A percentile compares a stretch with the other conserved stretches of the same genome.
Conservation (phyloP, 371 early-diverging fungal genomes). For the Syncephalastrum contaminatum region DNA sequence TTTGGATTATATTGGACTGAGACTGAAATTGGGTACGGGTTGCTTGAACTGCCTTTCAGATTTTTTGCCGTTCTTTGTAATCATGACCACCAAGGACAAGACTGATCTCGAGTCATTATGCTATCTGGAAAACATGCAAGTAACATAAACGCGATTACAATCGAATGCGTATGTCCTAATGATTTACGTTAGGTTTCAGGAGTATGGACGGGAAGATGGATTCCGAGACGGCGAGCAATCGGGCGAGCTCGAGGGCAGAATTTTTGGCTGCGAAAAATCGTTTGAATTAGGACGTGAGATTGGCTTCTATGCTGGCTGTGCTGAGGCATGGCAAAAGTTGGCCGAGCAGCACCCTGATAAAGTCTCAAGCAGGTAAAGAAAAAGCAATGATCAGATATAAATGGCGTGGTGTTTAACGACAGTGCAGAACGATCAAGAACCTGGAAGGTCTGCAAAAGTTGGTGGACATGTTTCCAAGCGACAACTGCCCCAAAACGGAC, state of each 20-base stretch:
- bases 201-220: slow-evolving; percentile 68
- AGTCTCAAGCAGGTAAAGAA: slow-evolving; percentile 43
- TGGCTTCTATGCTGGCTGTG: slow-evolving; percentile 73
- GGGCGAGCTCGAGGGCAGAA: slow-evolving; percentile 70
- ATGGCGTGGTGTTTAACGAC: no score
- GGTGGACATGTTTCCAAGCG: slow-evolving; percentile 53
- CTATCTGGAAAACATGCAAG: slow-evolving; percentile 65
- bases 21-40: no score
- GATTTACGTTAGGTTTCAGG: slow-evolving; percentile 59
- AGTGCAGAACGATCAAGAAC: slow-evolving; percentile 46
- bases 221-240: slow-evolving; percentile 58
- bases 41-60: no score
- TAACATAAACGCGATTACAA: not conserved
- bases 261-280: slow-evolving; percentile 73
- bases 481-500: slow-evolving; percentile 59
- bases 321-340: slow-evolving; percentile 59
- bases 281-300: slow-evolving; percentile 70
- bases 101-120: slow-evolving; percentile 57
- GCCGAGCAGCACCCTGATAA: slow-evolving; percentile 34
- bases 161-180: not conserved
- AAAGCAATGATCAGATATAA: no score
- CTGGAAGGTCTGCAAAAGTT: slow-evolving; percentile 46
- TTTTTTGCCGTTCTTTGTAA: no score
- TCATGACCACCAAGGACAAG: not conserved
- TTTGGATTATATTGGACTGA: no score